Base-by-base conservation (phyloP, 2,329 filamentous ascomycete species). In the Xylariomycetidae sp. region DNA sequence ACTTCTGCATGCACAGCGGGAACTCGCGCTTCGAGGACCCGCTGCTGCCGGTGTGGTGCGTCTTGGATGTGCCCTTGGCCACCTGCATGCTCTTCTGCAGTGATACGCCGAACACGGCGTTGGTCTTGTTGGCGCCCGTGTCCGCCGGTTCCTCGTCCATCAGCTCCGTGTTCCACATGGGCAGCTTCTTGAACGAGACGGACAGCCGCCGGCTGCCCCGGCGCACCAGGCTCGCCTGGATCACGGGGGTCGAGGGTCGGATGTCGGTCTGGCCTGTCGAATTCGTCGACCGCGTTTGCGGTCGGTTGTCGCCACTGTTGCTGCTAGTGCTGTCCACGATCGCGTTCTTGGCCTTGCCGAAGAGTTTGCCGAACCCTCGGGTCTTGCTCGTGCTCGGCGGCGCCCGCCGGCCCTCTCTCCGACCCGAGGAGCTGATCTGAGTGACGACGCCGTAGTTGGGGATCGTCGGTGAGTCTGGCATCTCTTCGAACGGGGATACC, bases 1-100 rank as follows among this genome's bases (percentile, higher is more conserved):
- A 67, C 28, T 59, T 58, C 29, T 65, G 56, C 29, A 68, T 49
- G 42, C 61, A 64, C 12, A 67, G 46, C 5, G 65, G 65, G 37
- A 67, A 67, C 8, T 61, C 59, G 16, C 61, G 57, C 19, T 56
- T 51, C 12, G 60, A 58, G 4, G 57, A 56, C 2, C 48, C 51
- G 15, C 53, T 52, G 28, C 51, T 54, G 13, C 53, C 51, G 27
- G 50, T 50, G 45, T 67, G 64, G 33, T 59, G 57, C 1, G 61
- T 62, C 37, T 59, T 57, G 6, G 62, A 62, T 2, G 57, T 47
- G 4, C 62, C 58, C 26, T 58, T 56, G 16, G 63, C 63, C 7
- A 65, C 45, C 20, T 54, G 47, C 48, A 68, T 64, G 41, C 58
- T 62, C 44, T 58, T 59, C 36, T 55, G 48, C 5, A 67, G 49